Base-by-base conservation (phyloP, 1,284 basidiomycete genomes). In the Apiotrichum veenhuisii region DNA sequence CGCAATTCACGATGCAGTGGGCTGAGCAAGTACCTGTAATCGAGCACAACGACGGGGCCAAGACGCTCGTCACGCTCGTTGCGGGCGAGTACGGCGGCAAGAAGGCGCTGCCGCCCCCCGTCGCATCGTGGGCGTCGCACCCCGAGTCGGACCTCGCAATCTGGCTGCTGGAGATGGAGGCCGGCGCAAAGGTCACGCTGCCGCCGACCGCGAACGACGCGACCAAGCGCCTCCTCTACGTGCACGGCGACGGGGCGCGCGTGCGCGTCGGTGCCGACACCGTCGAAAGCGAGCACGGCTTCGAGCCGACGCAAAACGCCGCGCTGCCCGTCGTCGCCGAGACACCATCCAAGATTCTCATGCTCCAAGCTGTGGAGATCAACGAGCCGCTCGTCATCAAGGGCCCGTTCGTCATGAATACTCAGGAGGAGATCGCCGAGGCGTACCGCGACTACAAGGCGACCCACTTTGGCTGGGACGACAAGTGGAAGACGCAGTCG, bases 1-100 rank as follows among this genome's bases (percentile, higher is more conserved):
- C 60, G 50, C 56, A 62, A 44, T 62, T 62, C 23, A 46, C 42
- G 15, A 62, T 62, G 60, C 54, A 53, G 50, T 62, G 60, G 60
- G 47, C 47, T 26, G 60, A 62, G 44, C 33, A 58, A 14, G 45
- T 62, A 10, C 60, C 60, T 4, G 33, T 42, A 11, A 36, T 58
- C 20, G 41, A 54, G 36, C 47, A 23, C 17, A 41, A 41, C 9
- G 34, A 30, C 15, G 51, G 47, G 15, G 51, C 40, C 27, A 48
- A 51, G 18, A 34, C 38, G 5, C 15, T 37, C 20, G 53, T 61
- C 1, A 41, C 30, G 7, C 48, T 62, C 40, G 27, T 62, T 14
- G 60, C 60, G 8, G 60, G 60, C 22, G 18, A 34, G 15, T 62
- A 38, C 23, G 45, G 34, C 11, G 55, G 42, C 27, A 42, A 43